Evolutionary conservation across 1,284 basidiomycete species (phyloP), one percentile per base, ranked within the genome.

Genomic region (Ceratobasidium sp.): DNA sequence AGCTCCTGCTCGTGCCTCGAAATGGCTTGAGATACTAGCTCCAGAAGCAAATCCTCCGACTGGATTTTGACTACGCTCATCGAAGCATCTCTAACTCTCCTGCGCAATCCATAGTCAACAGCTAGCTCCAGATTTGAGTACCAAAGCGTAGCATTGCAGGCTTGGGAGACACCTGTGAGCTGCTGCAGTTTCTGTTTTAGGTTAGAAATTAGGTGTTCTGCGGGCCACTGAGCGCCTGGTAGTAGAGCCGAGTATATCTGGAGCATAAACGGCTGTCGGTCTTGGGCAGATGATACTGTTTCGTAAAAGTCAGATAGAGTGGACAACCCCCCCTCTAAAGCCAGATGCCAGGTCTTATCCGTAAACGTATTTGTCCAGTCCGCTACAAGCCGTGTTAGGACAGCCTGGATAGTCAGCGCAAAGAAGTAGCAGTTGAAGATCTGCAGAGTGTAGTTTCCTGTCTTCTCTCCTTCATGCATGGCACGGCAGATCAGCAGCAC

Each of bases 341-440:
- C 6, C 6, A n/a, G 14, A 34, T n/a, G 6, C 54, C 54, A 58
- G 4, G 11, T 14, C 9, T n/a, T n/a, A n/a, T n/a, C n/a, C n/a
- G n/a, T n/a, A n/a, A n/a, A 24, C 24, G n/a, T n/a, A n/a, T 6
- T 24, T 9, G 29, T 31, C 66, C 66, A 69, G 14, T 16, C 34
- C 19, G 27, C 49, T 22, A 58, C 39, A 5, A 41, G 53, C 5
- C 39, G 4, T 7, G 41, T 48, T 29, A 69, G 37, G 0, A 31
- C 24, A 37, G 53, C 54, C 27, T 69, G 66, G 6, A 69, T 69
- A 8, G 66, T 43, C 2, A 69, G 53, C 2, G 66, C 54, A 58
- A 69, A 58, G 41, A 69, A 69, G 19, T 69, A 69, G 54, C 66
- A 69, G 54, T 69, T 69, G 54, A 46, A 69, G 1, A 0, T 27